phyloP scores from a whole-genome alignment of 257 asterid species.

The Nicotiana tomentosiformis region DNA sequence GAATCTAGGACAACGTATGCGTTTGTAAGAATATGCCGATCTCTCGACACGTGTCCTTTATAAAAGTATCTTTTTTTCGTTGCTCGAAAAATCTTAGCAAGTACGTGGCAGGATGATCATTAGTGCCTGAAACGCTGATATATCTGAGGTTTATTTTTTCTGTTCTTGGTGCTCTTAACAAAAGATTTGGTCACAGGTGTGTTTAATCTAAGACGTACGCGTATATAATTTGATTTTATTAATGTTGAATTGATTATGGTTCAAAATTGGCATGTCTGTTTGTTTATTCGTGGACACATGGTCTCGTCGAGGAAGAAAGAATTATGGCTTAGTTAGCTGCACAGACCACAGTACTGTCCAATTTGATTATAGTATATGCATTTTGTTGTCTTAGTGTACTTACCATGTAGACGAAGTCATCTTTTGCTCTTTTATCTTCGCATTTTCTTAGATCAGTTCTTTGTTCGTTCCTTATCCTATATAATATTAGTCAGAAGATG shows the following conservation, averaged over 20 bases:
- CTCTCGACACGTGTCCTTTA: conserved; percentile 8
- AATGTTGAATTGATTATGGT: neutral
- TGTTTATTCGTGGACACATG: neutral
- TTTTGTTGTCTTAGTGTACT: too few relatives aligned
- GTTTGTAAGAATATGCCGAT: neutral
- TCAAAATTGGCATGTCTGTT: neutral
- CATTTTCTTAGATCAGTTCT: too few relatives aligned
- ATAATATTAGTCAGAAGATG: too few relatives aligned
- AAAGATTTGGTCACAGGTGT: neutral
- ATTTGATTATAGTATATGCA: too few relatives aligned
- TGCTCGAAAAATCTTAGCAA: conserved; percentile 12
- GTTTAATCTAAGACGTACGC: neutral
- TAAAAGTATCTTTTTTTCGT: neutral
- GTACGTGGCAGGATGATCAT: conserved; percentile 10
- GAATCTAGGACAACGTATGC: neutral
- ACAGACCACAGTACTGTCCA: too few relatives aligned
- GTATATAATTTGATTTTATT: neutral
- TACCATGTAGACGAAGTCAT: too few relatives aligned
- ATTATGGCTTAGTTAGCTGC: too few relatives aligned
- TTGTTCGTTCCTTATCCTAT: too few relatives aligned
- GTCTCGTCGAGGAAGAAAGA: neutral
- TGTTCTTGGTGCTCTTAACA: too few relatives aligned
- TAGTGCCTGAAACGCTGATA: neutral
- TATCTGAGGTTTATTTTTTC: neutral
- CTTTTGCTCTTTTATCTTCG: too few relatives aligned